Percentiles rank a stretch among this genome's conserved stretches.
Conservation (phyloP, 2,329 filamentous ascomycete species). For the Rhinocladiella mackenziei region DNA sequence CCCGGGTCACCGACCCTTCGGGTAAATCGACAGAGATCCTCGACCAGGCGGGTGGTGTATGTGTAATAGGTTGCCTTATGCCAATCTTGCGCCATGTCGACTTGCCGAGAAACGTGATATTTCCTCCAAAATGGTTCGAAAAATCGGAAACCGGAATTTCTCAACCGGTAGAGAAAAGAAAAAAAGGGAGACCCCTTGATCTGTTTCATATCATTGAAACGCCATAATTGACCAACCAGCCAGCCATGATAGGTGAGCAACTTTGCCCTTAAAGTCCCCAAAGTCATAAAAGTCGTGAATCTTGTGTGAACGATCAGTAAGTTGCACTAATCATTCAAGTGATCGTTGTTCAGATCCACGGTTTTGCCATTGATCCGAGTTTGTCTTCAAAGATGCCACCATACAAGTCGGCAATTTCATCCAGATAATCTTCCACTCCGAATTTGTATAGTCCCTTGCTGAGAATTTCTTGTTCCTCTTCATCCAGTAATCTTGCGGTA, state of each 20-base stretch:
- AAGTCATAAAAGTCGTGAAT: conserved; percentile 21
- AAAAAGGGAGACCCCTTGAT: neutral
- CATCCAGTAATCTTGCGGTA: conserved; percentile 53
- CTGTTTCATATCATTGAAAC: neutral
- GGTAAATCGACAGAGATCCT: too few relatives aligned
- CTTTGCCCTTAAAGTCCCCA: conserved; percentile 4
- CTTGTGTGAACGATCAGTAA: neutral
- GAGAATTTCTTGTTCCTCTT: conserved; percentile 68
- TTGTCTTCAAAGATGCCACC: conserved; percentile 55
- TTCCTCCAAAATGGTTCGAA: too few relatives aligned
- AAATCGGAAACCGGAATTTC: neutral
- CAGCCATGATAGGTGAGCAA: conserved; percentile 3
- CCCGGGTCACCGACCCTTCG: too few relatives aligned
- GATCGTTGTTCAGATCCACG: conserved; percentile 39
- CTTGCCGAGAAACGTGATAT: too few relatives aligned
- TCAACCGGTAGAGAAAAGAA: neutral
- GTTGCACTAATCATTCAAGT: conserved; percentile 1
- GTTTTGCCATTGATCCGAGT: conserved; percentile 35
- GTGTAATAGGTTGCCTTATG: too few relatives aligned
- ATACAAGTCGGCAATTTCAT: conserved; percentile 70
- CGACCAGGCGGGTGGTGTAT: too few relatives aligned
- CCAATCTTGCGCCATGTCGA: neutral
- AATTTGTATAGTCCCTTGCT: conserved; percentile 69
- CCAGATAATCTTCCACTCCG: conserved; percentile 75
- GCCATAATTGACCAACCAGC: conserved; percentile 13